Base-by-base conservation (phyloP, 1,139 yeast genomes). In the Citeromyces hawaiiensis region DNA sequence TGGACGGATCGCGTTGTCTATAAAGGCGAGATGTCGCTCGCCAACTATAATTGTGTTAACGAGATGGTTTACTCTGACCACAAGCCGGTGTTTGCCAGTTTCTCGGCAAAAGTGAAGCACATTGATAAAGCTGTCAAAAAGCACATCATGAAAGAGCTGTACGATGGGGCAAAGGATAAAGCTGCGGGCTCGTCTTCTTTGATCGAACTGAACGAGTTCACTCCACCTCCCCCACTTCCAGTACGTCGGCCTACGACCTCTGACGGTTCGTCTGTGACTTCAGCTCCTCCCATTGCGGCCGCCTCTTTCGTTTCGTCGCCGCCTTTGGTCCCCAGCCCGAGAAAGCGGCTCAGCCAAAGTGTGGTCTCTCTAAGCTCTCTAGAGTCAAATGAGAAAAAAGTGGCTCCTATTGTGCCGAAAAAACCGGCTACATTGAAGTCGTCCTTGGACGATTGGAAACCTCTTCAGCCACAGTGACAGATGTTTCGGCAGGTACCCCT, bases 1-100 rank as follows among this genome's bases (percentile, higher is more conserved):
- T 91, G 97, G 97, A 91, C 97, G 0, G 98, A 91, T 61, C 65
- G 99, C 11, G 76, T 86, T 36, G 67, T 87, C 40, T 83, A 69
- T 53, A 66, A 71, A 36, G 79, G 83, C 32, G 61, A 63, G n/a
- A 52, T 81, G 21, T 56, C 60, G 32, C 85, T 81, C 39, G 53
- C 76, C 44, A 74, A 73, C 39, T 83, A 83, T 51, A 70, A 73
- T 42, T 68, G 76, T 19, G 69, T 72, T 2, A 68, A 69, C 58
- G 64, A 63, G 13, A 60, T 85, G n/a, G 58, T 61, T 34, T 64
- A 77, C 34, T 86, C 96, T 44, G 98, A 91, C 52, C 98, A 91
- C 55, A 80, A 85, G 45, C 97, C 98, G 0, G 96, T 91, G 3
- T 80, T 72, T 54, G 87, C 93, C 2, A 71, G 83, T 1, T 86